phyloP scores from a whole-genome alignment of 129 eudicot genomes.

The Flaveria brownii region DNA sequence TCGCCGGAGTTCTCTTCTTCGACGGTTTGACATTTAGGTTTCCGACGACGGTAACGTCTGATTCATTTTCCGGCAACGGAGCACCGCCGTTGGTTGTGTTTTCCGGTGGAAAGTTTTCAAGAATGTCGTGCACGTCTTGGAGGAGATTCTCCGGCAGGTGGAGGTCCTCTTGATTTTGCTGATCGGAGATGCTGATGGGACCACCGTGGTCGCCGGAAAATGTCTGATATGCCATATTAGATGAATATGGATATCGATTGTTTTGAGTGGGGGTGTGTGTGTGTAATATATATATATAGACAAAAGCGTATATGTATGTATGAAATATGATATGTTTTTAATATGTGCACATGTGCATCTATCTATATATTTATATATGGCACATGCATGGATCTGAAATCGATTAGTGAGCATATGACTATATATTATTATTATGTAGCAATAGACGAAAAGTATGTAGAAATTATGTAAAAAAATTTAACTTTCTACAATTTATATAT shows the following conservation, averaged over 20 bases:
- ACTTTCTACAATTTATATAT: too few species aligned
- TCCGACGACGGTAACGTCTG: neutral
- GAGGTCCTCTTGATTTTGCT: neutral
- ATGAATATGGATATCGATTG: neutral
- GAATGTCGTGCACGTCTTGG: constrained; percentile 15
- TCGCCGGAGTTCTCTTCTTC: constrained; percentile 15
- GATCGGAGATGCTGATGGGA: neutral
- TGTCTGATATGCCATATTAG: constrained; percentile 17
- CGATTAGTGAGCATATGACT: neutral
- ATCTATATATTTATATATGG: constrained; percentile 7
- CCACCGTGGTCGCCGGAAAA: constrained; percentile 4
- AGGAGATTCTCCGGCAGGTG: constrained; percentile 11
- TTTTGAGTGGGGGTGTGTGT: neutral
- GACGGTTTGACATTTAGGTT: neutral
- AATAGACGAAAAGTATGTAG: neutral
- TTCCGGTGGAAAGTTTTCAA: constrained; percentile 5
- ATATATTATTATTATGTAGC: neutral
- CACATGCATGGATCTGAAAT: neutral
- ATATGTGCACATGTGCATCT: neutral
- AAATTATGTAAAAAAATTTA: neutral
- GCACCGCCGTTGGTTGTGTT: neutral
- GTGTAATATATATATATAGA: neutral
- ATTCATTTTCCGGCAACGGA: constrained; percentile 1
- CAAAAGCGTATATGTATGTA: too few species aligned
- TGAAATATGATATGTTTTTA: neutral